phyloP scores from a whole-genome alignment of 257 asterid genomes.

The Gentiana macrophylla region DNA sequence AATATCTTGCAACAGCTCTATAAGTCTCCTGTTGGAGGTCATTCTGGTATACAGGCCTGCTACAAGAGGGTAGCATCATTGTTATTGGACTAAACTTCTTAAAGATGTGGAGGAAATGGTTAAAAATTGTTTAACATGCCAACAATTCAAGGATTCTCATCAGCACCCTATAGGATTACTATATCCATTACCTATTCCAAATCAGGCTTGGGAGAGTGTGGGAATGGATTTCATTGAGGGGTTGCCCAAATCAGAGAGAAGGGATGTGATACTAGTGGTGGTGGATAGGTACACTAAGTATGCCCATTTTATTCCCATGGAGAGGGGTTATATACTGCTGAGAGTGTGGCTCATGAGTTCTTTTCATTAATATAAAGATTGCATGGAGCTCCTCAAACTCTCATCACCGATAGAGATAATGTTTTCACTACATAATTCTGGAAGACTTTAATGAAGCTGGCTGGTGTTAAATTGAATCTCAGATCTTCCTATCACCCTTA shows the following conservation, averaged over 20 bases:
- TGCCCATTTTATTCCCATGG: not conserved
- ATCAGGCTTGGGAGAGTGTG: not conserved
- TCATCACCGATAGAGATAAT: too few relatives aligned
- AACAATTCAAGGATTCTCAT: not conserved
- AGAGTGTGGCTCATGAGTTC: not conserved
- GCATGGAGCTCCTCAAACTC: not conserved
- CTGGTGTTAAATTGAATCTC: too few relatives aligned
- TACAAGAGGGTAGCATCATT: not conserved
- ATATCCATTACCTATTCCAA: not conserved
- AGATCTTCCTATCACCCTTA: not conserved
- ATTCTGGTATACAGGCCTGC: not conserved
- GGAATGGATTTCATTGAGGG: not conserved
- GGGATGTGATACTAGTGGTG: not conserved
- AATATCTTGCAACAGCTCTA: not conserved
- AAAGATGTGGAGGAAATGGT: not conserved
- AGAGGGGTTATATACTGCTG: not conserved
- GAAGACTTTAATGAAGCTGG: not conserved
- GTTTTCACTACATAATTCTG: not conserved
- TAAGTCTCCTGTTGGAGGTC: not conserved
- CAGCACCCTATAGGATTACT: not conserved
- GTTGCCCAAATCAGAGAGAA: not conserved
- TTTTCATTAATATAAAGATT: not conserved
- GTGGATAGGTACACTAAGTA: not conserved
- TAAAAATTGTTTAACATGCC: not conserved
- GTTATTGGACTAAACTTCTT: not conserved